Percentiles rank a stretch among this genome's conserved stretches.
These are phyloP conservation scores for Biscutella auriculata DNA, from an alignment of 441 rosid genomes.

Conservation along the genomic window DNA sequence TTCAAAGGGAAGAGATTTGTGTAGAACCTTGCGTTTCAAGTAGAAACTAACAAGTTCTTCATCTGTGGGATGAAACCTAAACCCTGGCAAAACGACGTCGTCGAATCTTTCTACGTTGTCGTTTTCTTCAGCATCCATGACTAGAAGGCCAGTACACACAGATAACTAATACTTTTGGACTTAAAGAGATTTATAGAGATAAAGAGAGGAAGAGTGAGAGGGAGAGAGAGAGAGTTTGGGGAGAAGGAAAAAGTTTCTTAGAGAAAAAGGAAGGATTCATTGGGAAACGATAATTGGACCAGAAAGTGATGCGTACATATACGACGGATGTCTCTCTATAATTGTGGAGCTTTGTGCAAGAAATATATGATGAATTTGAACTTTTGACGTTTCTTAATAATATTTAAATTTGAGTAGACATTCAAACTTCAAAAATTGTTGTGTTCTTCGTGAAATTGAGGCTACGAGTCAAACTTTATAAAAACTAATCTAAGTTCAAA, in stretches of 20 bases:
- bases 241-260: slow-evolving; percentile 12
- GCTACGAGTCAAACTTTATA: neutral
- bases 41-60: slow-evolving; percentile 93
- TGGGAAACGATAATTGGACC: slow-evolving; percentile 24
- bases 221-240: neutral
- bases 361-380: slow-evolving; percentile 13
- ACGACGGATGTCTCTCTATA: slow-evolving; percentile 18
- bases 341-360: slow-evolving; percentile 8
- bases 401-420: neutral
- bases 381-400: neutral
- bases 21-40: slow-evolving; percentile 60
- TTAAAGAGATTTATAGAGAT: slow-evolving; percentile 26
- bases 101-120: slow-evolving; percentile 46
- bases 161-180: too few relatives aligned
- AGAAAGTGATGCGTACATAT: slow-evolving; percentile 22
- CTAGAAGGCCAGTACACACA: too few relatives aligned
- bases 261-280: slow-evolving; percentile 20
- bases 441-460: slow-evolving; percentile 1
- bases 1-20: slow-evolving; percentile 55
- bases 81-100: slow-evolving; percentile 76
- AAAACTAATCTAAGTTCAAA: too few relatives aligned
- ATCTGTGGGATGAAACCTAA: slow-evolving; percentile 89
- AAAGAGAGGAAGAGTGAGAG: too few relatives aligned
- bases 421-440: neutral
- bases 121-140: slow-evolving; percentile 42